These are phyloP conservation scores for Baorangia bicolor DNA, from an alignment of 768 basidiomycete species.

Conservation along the genomic window DNA sequence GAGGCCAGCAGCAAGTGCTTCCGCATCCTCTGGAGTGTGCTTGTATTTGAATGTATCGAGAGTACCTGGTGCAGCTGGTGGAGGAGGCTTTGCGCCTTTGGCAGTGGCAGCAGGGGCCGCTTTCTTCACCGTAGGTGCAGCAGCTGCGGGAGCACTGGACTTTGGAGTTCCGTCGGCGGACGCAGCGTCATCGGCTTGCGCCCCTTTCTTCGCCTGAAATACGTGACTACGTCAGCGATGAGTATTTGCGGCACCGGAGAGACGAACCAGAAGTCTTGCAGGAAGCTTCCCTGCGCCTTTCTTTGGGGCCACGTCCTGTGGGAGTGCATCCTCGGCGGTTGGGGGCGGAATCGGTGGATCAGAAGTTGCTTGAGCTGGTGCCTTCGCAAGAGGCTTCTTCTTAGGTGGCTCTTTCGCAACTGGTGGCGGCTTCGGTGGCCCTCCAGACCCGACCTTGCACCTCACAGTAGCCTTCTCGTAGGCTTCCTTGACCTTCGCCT, in stretches of 20 bases:
- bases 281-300: conserved; percentile 53
- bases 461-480: conserved; percentile 91
- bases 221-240: background rate
- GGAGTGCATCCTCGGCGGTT: conserved; percentile 9
- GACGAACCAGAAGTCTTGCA: conserved; percentile 43
- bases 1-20: conserved; percentile 65
- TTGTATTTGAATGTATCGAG: conserved; percentile 90
- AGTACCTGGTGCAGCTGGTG: conserved; percentile 48
- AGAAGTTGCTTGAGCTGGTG: conserved; percentile 12
- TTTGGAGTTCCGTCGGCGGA: conserved; percentile 16
- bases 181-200: conserved; percentile 35
- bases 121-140: conserved; percentile 43
- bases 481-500: conserved; percentile 91
- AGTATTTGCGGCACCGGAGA: background rate
- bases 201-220: conserved; percentile 52
- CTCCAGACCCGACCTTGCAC: conserved; percentile 65
- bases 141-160: conserved; percentile 28
- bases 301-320: conserved; percentile 36
- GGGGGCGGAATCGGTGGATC: conserved; percentile 22
- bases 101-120: conserved; percentile 38
- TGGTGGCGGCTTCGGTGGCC: conserved; percentile 42
- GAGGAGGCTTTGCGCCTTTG: conserved; percentile 47
- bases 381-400: conserved; percentile 38
- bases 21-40: conserved; percentile 90
- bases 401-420: conserved; percentile 35